These are phyloP conservation scores for Hylodesmum podocarpum DNA, from an alignment of 306 rosid genomes.

Conservation along the genomic window DNA sequence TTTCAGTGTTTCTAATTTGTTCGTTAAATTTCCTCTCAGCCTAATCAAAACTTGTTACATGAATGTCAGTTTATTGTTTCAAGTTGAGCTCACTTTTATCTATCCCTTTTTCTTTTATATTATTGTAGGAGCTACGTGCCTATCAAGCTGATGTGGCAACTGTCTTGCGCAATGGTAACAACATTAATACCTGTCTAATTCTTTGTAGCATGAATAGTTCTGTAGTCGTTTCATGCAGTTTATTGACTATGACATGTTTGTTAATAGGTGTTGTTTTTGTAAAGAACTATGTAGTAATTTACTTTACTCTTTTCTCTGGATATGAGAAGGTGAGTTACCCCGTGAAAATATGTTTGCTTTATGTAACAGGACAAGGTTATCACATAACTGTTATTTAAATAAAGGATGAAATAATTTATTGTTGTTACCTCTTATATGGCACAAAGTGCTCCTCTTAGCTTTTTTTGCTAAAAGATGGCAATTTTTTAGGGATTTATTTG, in stretches of 20 bases:
- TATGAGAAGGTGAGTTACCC: background rate
- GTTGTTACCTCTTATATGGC: constrained; percentile 10
- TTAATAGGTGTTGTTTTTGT: background rate
- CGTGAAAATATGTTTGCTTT: background rate
- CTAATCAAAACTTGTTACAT: constrained; percentile 19
- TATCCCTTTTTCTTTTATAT: constrained; percentile 20
- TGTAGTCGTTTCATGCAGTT: constrained; percentile 23
- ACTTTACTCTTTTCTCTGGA: constrained; percentile 1
- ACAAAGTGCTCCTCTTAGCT: background rate
- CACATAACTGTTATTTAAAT: background rate
- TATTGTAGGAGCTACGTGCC: constrained; percentile 87
- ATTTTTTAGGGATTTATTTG: background rate
- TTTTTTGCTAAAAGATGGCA: background rate
- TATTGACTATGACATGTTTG: constrained; percentile 17
- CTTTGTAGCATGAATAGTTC: constrained; percentile 14
- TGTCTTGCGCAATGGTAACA: constrained; percentile 85
- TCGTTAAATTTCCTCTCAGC: background rate
- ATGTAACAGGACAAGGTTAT: background rate
- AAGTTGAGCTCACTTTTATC: constrained; percentile 33
- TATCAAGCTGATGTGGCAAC: constrained; percentile 98
- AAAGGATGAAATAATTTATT: background rate
- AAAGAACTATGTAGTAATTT: background rate
- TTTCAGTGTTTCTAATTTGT: background rate
- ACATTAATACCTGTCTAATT: constrained; percentile 4
- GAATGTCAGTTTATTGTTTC: constrained; percentile 12